Percentiles rank a stretch among this genome's conserved stretches.
Evolutionary conservation across 306 rosid species (phyloP).

Genomic region (Quercus engelmannii): DNA sequence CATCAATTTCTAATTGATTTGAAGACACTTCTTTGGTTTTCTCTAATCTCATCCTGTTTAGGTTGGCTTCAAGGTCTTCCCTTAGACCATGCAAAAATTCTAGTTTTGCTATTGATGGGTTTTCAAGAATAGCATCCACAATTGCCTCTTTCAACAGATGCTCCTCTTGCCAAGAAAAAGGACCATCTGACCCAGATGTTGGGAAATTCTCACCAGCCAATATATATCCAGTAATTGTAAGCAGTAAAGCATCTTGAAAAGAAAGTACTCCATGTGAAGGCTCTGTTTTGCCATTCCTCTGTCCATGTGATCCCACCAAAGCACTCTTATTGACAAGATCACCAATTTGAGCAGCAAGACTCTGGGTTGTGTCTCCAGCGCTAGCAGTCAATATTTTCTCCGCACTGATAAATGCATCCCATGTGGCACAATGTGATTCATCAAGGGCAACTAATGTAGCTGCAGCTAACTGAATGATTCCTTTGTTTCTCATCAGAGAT

Average conservation of each 20-base stretch:
- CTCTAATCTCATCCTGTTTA: slow-evolving; percentile 48
- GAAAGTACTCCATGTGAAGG: slow-evolving; percentile 61
- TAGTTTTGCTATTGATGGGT: slow-evolving; percentile 60
- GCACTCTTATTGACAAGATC: slow-evolving; percentile 84
- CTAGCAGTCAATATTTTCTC: slow-evolving; percentile 66
- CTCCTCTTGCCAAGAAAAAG: slow-evolving; percentile 98
- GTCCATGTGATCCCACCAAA: slow-evolving; percentile 49
- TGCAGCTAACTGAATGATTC: slow-evolving; percentile 81
- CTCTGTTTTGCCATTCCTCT: slow-evolving; percentile 45
- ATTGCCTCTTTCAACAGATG: slow-evolving; percentile 78
- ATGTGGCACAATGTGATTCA: slow-evolving; percentile 59
- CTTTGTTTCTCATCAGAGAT: slow-evolving; percentile 72
- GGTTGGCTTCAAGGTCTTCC: slow-evolving; percentile 74
- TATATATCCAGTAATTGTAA: slow-evolving; percentile 74
- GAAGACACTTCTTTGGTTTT: slow-evolving; percentile 38
- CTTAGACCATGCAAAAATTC: slow-evolving; percentile 78
- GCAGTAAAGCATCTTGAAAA: slow-evolving; percentile 76
- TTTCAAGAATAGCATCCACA: slow-evolving; percentile 80
- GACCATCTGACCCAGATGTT: slow-evolving; percentile 81
- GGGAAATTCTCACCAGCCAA: slow-evolving; percentile 91
- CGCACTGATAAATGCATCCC: slow-evolving; percentile 86
- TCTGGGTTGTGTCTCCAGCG: slow-evolving; percentile 88
- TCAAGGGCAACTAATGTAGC: slow-evolving; percentile 71
- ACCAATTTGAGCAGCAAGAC: slow-evolving; percentile 83
- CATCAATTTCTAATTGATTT: slow-evolving; percentile 48